Evolutionary conservation across 164 flowering plant species (phyloP), one percentile per base, ranked within the genome.

Genomic region (Hamamelis virginiana): DNA sequence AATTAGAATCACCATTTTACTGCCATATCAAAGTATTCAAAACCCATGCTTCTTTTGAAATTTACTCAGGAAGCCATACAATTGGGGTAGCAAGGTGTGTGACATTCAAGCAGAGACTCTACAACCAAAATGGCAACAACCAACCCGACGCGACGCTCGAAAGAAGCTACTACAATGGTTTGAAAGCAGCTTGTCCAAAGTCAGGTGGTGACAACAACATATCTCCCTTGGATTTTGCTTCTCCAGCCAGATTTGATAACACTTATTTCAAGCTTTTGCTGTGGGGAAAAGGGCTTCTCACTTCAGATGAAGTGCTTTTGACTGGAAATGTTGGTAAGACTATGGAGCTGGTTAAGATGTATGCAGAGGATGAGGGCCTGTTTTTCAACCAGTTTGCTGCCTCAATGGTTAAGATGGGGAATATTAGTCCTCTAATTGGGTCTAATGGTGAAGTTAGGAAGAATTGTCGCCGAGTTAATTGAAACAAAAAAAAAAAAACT

Each of bases 361-460:
- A 82, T 70, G 96, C 94, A 0, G 83, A 75, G 51, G 84, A 94
- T 70, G 86, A 85, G 57, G 80, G 22, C 9, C 76, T 92, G 12
- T 94, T 90, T 80, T 88, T 85, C 66, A 50, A 82, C 56, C 94
- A 90, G 57, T 94, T 94, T 69, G 89, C 92, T 0, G 72, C 74
- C 46, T 94, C 98, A 0, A 92, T 94, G 97, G 76, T 92, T 9
- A 94, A 92, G 76, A 89, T 94, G 98, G 95, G 95, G 13, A 86
- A 74, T 71, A 85, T 89, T 45, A 79, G 68, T 66, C 96, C 96
- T 59, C 84, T 94, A 41, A 83, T 79, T 44, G 97, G 95, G 14
- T 64, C 48, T 46, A 76, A 79, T 41, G 96, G 96, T n/a, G 95
- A 90, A 70, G 76, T 94, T 52, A 85, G 98, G 76, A 88, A 80